Evolutionary conservation across 441 rosid genomes (phyloP).

Genomic region (Euphorbia corollata): DNA sequence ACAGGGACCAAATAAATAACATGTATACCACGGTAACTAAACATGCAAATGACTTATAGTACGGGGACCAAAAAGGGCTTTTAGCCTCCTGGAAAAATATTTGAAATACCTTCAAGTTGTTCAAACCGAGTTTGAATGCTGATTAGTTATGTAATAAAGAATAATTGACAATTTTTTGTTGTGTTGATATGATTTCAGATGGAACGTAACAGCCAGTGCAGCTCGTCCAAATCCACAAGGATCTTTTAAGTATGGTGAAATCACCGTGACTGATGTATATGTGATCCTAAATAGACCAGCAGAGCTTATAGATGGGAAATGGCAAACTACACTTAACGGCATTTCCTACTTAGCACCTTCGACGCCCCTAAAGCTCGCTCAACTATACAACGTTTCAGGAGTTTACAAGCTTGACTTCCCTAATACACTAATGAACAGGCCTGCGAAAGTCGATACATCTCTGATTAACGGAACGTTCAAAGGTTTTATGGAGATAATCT

Average conservation of each 20-base stretch:
- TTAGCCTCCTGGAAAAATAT: too few species aligned
- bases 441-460: conserved; percentile 62
- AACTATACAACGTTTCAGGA: conserved; percentile 62
- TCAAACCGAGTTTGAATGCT: too few species aligned
- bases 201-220: conserved; percentile 82
- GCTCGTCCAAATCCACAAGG: conserved; percentile 95
- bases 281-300: conserved; percentile 58
- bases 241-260: conserved; percentile 70
- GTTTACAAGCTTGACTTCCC: conserved; percentile 86
- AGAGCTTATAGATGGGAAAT: conserved; percentile 62
- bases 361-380: conserved; percentile 78
- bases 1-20: too few species aligned
- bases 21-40: too few species aligned
- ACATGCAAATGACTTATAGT: too few species aligned
- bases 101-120: too few species aligned
- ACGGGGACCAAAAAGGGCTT: too few species aligned
- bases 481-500: conserved; percentile 75
- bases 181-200: conserved; percentile 34
- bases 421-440: conserved; percentile 55
- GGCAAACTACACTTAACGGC: conserved; percentile 58
- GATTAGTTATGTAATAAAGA: too few species aligned
- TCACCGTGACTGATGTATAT: conserved; percentile 72
- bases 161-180: conserved; percentile 4
- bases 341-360: conserved; percentile 69
- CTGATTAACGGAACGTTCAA: conserved; percentile 72